These are phyloP conservation scores for Colletotrichum eremochloae DNA, from an alignment of 2,329 filamentous ascomycete species.

Conservation along the genomic window DNA sequence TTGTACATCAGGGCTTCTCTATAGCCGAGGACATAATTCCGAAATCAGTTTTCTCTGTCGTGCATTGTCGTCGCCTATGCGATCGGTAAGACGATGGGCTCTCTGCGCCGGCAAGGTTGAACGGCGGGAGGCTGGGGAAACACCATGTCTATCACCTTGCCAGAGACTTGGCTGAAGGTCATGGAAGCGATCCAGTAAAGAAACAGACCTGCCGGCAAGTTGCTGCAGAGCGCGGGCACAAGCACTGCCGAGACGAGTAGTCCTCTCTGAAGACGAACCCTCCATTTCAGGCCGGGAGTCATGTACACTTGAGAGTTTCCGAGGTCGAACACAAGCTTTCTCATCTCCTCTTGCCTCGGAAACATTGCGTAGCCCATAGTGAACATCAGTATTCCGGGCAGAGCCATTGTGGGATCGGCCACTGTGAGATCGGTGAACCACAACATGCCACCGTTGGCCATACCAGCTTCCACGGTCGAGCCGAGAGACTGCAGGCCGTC, in stretches of 20 bases:
- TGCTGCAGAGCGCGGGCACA: slow-evolving; percentile 51
- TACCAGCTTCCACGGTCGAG: slow-evolving; percentile 48
- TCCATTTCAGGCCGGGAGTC: slow-evolving; percentile 12
- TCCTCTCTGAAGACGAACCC: slow-evolving; percentile 24
- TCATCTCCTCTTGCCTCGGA: slow-evolving; percentile 13
- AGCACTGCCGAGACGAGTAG: slow-evolving; percentile 33
- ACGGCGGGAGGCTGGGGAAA: neutral
- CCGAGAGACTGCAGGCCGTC: slow-evolving; percentile 44
- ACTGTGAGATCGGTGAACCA: slow-evolving; percentile 69
- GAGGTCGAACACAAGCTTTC: slow-evolving; percentile 17
- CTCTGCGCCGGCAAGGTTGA: neutral
- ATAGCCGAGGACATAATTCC: slow-evolving; percentile 15
- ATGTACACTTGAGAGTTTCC: neutral
- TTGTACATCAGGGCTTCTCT: slow-evolving; percentile 38
- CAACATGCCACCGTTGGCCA: slow-evolving; percentile 65
- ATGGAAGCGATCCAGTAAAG: slow-evolving; percentile 55
- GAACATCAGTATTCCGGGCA: slow-evolving; percentile 48
- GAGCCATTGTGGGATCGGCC: slow-evolving; percentile 66
- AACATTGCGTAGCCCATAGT: slow-evolving; percentile 13
- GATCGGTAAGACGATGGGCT: neutral
- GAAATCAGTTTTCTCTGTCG: neutral
- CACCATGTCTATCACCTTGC: neutral
- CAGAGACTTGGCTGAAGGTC: neutral
- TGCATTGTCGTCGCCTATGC: neutral
- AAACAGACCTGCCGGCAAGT: slow-evolving; percentile 57